phyloP scores from a whole-genome alignment of 768 basidiomycete genomes.

The Trametes sanguinea region DNA sequence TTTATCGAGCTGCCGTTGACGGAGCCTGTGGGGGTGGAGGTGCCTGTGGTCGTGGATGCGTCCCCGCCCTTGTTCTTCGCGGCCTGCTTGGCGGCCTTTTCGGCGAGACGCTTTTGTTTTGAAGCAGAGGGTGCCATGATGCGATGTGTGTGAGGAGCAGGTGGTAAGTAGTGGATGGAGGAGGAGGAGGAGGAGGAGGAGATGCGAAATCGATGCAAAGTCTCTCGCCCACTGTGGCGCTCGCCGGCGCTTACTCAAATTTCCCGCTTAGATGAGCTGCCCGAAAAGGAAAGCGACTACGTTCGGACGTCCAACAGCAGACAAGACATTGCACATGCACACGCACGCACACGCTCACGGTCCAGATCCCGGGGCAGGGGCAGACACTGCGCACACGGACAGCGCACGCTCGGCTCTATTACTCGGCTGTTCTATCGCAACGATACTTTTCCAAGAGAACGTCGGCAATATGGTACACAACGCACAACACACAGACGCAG shows the following conservation, averaged over 20 bases:
- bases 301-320: neutral
- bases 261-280: constrained; percentile 28
- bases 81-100: constrained; percentile 85
- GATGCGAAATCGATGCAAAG: constrained; percentile 11
- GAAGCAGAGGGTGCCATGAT: constrained; percentile 67
- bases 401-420: constrained; percentile 1
- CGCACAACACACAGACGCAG: constrained; percentile 14
- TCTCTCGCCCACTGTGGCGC: constrained; percentile 9
- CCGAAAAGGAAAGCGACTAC: constrained; percentile 16
- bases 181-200: constrained; percentile 1
- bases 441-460: neutral
- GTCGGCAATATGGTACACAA: neutral
- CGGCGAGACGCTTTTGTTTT: constrained; percentile 92
- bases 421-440: neutral
- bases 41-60: constrained; percentile 49
- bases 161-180: neutral
- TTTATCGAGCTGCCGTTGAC: constrained; percentile 59
- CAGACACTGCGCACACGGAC: neutral
- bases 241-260: constrained; percentile 19
- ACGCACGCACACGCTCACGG: neutral
- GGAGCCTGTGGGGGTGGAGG: constrained; percentile 67
- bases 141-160: neutral
- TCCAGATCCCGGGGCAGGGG: too few relatives aligned
- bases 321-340: neutral
- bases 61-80: constrained; percentile 50